phyloP scores from a whole-genome alignment of 1,139 yeast species.

The Candida pseudoviswanathii region DNA sequence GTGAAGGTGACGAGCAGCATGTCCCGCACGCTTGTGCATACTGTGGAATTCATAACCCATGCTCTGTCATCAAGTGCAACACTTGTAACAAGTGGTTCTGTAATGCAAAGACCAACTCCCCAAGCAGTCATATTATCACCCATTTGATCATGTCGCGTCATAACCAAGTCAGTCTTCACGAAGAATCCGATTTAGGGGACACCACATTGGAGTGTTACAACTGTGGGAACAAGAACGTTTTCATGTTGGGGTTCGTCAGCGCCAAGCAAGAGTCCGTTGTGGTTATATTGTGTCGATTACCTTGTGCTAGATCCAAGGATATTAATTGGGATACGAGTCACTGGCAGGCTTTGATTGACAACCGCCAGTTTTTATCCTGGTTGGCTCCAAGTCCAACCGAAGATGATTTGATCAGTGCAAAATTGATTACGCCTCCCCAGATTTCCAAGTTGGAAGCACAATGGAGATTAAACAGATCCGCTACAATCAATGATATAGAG shows the following conservation, averaged over 20 bases:
- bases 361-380: conserved; percentile 80
- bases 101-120: conserved; percentile 64
- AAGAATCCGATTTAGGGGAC: conserved; percentile 82
- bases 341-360: conserved; percentile 88
- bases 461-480: conserved; percentile 75
- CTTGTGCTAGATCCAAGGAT: conserved; percentile 81
- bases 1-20: conserved; percentile 9
- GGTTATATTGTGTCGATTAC: conserved; percentile 83
- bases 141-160: conserved; percentile 85
- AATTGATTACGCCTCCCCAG: conserved; percentile 61
- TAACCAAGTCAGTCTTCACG: conserved; percentile 72
- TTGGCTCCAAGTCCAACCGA: conserved; percentile 69
- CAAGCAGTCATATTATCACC: conserved; percentile 82
- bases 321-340: conserved; percentile 83
- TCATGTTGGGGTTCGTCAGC: conserved; percentile 82
- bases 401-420: conserved; percentile 59
- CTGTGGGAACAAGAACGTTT: conserved; percentile 83
- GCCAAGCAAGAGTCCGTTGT: conserved; percentile 89
- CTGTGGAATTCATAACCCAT: conserved; percentile 72
- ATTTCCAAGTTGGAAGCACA: conserved; percentile 74
- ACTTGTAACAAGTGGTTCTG: conserved; percentile 90
- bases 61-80: conserved; percentile 74
- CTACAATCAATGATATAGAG: conserved; percentile 63
- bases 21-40: conserved; percentile 59
- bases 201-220: conserved; percentile 86